A percentile compares a stretch with the other conserved stretches of the same genome.
Evolutionary conservation across 257 asterid species (phyloP).

Genomic region (Solanum clarkiae): DNA sequence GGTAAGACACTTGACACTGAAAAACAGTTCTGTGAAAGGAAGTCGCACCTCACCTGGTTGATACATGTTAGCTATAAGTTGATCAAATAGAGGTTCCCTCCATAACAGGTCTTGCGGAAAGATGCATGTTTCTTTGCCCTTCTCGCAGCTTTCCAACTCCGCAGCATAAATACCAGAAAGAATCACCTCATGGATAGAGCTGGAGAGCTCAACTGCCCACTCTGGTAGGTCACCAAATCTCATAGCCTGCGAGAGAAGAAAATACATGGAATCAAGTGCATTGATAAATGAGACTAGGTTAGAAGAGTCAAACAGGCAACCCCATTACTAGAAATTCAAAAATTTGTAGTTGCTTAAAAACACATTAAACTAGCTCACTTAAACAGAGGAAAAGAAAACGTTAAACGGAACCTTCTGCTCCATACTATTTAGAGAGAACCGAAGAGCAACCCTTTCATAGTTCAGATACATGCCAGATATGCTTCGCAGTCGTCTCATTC

Average conservation of each 20-base stretch:
- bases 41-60: constrained; percentile 88
- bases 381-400: neutral
- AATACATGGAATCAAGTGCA: neutral
- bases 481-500: neutral
- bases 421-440: neutral
- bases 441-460: neutral
- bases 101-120: constrained; percentile 49
- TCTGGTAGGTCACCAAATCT: constrained; percentile 83
- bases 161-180: constrained; percentile 5
- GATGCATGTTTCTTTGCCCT: constrained; percentile 5
- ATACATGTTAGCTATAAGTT: constrained; percentile 68
- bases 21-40: neutral
- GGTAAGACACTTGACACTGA: neutral
- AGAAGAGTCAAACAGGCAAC: neutral
- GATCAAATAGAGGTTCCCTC: constrained; percentile 84
- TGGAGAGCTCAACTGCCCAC: constrained; percentile 70
- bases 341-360: neutral
- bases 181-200: constrained; percentile 34
- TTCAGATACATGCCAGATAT: neutral
- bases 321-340: neutral
- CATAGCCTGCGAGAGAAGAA: constrained; percentile 54
- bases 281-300: neutral
- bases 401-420: neutral
- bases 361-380: neutral
- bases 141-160: constrained; percentile 7